Evolutionary conservation across 164 flowering plant genomes (phyloP), one percentile per base, ranked within the genome.

Genomic region (Saururus chinensis): DNA sequence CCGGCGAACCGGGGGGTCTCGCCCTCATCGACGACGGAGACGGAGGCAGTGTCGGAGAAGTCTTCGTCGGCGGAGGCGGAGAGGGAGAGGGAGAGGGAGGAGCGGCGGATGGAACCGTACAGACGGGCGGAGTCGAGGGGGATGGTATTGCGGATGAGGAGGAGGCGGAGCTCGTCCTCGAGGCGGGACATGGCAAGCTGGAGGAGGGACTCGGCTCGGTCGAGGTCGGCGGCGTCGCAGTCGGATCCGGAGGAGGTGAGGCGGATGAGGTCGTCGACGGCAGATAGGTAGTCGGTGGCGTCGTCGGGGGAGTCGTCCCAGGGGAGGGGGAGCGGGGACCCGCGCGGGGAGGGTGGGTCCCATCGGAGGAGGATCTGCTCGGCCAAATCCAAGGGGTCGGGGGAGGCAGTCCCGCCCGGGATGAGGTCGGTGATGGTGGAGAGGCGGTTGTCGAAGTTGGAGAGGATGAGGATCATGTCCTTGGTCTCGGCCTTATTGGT

Each of bases 391-490:
- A 60, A 68, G 41, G 64, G 70, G 21, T 53, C 24, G 35, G 30
- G 37, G 13, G 48, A 11, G 57, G 20, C 30, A 9, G 57, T 7
- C 20, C n/a, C 58, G 19, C 13, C 56, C 5, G 60, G 59, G 41
- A 80, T 60, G 53, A 80, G 65, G n/a, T 71, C 72, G 35, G 77
- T 69, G 40, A 81, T 69, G 14, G 70, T 66, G 16, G 86, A 75
- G 51, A 83, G 65, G 9, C 92, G 84, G 42, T 77, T 77, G 62
- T 84, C 88, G 67, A 83, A 80, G 63, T 67, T 76, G 7, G 91
- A 83, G 53, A 85, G 70, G 60, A 83, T 83, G n/a, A 77, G 59
- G 26, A 85, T 68, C 88, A 85, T 85, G 62, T 83, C 91, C n/a
- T 83, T 79, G 13, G 80, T 75, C 8, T 73, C 76, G 22, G 76